Conservation (phyloP, 768 basidiomycete species). For the Hebeloma cylindrosporum region DNA sequence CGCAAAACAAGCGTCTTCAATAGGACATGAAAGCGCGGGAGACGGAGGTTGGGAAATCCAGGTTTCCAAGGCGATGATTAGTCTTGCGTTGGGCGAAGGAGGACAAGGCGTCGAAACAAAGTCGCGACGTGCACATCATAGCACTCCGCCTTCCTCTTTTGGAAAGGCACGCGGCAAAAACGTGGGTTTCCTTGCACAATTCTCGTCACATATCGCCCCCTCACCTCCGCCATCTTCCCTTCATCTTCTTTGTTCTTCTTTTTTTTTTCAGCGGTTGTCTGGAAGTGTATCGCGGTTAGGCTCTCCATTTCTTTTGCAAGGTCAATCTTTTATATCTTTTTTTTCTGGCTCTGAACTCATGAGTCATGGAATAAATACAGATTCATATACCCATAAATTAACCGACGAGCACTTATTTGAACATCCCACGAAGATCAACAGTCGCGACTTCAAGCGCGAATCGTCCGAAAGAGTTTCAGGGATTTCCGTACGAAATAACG, state of each 20-base stretch:
- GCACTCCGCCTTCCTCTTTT: constrained; percentile 28
- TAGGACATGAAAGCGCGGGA: constrained; percentile 27
- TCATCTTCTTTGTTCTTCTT: constrained; percentile 21
- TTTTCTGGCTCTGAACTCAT: no score
- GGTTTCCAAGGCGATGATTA: constrained; percentile 56
- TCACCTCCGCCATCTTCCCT: constrained; percentile 28
- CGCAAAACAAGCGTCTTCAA: constrained; percentile 43
- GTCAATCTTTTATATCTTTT: no score
- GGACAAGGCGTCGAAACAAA: constrained; percentile 20
- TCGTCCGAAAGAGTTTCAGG: constrained; percentile 12
- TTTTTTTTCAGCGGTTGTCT: constrained; percentile 27
- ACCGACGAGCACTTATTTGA: constrained; percentile 27
- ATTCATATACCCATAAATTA: constrained; percentile 35
- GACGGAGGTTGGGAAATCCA: constrained; percentile 57
- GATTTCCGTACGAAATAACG: constrained; percentile 15
- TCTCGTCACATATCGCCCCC: constrained; percentile 25
- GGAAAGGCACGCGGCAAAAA: constrained; percentile 41
- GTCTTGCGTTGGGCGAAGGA: constrained; percentile 43
- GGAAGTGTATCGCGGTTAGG: constrained; percentile 30
- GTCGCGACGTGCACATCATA: constrained; percentile 17
- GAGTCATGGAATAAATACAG: constrained; percentile 23
- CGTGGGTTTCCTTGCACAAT: constrained; percentile 34
- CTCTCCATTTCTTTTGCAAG: constrained; percentile 36
- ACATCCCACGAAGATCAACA: constrained; percentile 11
- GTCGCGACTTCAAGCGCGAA: constrained; percentile 3